Percentiles rank a stretch among this genome's conserved stretches.
phyloP scores from a whole-genome alignment of 2,329 filamentous ascomycete species.

The Thelonectria rubi region DNA sequence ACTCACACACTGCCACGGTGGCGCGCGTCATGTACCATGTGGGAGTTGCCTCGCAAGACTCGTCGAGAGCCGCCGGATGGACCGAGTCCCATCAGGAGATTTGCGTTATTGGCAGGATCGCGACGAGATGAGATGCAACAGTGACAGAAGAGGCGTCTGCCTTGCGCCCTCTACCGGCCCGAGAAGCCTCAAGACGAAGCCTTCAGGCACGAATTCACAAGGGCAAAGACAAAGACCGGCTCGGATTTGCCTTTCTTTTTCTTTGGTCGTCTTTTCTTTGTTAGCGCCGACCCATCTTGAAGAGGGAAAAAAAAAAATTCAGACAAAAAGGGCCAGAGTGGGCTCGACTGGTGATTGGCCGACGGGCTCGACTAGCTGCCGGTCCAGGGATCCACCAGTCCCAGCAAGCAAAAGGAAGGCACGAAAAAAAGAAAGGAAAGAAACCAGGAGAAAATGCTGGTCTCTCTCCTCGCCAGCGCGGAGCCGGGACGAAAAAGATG shows the following conservation, averaged over 20 bases:
- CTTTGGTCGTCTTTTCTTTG: neutral
- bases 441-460: neutral
- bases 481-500: constrained; percentile 36
- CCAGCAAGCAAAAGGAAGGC: too few species aligned
- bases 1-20: constrained; percentile 22
- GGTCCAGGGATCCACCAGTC: constrained; percentile 8
- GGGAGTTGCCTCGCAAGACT: constrained; percentile 10
- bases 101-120: neutral
- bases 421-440: too few species aligned
- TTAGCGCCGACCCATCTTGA: constrained; percentile 1
- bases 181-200: neutral
- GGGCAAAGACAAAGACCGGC: neutral
- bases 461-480: constrained; percentile 20
- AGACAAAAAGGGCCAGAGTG: neutral
- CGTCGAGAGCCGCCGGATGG: constrained; percentile 10
- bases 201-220: too few species aligned
- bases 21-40: constrained; percentile 24
- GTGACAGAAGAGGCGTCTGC: neutral
- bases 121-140: too few species aligned
- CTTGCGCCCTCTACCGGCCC: neutral
- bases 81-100: neutral
- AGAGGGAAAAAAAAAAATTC: neutral
- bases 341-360: constrained; percentile 16
- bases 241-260: neutral
- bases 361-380: neutral